These are phyloP conservation scores for Leishmania amazonensis DNA, from an alignment of 208 protist species.

Conservation along the genomic window DNA sequence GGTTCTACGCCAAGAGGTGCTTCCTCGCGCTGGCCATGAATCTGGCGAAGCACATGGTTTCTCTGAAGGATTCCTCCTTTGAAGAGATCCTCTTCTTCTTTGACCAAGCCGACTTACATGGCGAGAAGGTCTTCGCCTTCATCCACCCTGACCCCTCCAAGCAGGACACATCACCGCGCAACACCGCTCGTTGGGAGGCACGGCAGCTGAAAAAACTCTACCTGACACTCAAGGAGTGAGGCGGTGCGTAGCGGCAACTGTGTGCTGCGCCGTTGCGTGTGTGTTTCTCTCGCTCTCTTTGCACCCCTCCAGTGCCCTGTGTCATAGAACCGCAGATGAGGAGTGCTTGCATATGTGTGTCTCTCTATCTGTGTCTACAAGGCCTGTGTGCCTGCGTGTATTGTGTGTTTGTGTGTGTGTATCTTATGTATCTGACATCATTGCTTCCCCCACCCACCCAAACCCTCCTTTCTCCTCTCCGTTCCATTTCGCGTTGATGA, in stretches of 20 bases:
- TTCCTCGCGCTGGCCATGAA: conserved; percentile 95
- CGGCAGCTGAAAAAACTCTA: conserved; percentile 94
- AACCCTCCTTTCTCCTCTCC: too few species aligned
- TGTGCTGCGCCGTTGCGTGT: neutral
- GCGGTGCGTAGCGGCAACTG: neutral
- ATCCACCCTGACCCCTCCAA: conserved; percentile 85
- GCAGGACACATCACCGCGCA: conserved; percentile 81
- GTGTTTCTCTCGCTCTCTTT: neutral
- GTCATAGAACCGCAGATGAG: neutral
- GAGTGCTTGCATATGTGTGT: neutral
- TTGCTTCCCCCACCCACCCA: neutral
- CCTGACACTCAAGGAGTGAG: conserved; percentile 35
- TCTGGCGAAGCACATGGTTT: conserved; percentile 98
- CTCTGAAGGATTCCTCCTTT: conserved; percentile 93
- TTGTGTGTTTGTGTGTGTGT: neutral
- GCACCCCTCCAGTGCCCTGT: neutral
- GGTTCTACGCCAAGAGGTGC: conserved; percentile 98
- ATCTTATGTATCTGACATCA: conserved; percentile 3
- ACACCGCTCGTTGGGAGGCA: conserved; percentile 94
- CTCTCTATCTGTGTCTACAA: neutral
- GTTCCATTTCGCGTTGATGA: neutral
- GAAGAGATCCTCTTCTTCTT: conserved; percentile 95
- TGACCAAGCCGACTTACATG: conserved; percentile 92
- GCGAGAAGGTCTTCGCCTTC: conserved; percentile 91
- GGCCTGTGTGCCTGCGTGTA: neutral